Evolutionary conservation across 805 yeast species (phyloP).

Genomic region (Cyberlindnera mrakii): DNA sequence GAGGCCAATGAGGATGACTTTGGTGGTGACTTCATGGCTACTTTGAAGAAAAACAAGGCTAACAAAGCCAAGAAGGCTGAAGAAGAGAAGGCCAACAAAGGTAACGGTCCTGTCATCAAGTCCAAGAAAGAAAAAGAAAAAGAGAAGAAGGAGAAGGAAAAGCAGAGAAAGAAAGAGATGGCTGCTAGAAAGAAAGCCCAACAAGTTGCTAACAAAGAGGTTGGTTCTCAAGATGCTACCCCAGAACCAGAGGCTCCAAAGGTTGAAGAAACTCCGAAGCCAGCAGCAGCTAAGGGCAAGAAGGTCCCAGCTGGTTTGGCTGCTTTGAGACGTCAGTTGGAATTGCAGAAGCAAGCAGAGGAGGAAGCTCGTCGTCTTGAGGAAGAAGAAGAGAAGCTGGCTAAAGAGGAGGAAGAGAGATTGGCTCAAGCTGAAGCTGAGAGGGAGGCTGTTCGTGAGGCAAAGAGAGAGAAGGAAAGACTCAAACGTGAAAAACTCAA

Average conservation of each 20-base stretch:
- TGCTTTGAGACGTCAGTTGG: conserved; percentile 84
- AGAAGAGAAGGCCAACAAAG: conserved; percentile 39
- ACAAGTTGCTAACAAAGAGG: conserved; percentile 12
- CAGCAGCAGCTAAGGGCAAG: conserved; percentile 46
- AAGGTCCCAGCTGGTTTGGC: conserved; percentile 89
- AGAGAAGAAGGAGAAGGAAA: conserved; percentile 90
- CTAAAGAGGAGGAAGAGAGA: conserved; percentile 44
- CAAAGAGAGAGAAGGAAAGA: conserved; percentile 83
- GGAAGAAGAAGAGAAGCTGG: conserved; percentile 63
- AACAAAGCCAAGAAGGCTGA: conserved; percentile 66
- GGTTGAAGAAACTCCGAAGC: conserved; percentile 26
- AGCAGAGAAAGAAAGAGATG: conserved; percentile 83
- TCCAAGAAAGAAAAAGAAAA: conserved; percentile 92
- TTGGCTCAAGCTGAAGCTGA: conserved; percentile 36
- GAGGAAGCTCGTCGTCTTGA: conserved; percentile 70
- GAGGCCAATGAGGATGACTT: conserved; percentile 35
- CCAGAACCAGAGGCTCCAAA: conserved; percentile 20
- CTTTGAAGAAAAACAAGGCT: conserved; percentile 72
- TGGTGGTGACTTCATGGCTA: conserved; percentile 72
- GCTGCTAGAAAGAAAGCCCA: conserved; percentile 72
- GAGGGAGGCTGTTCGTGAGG: conserved; percentile 49
- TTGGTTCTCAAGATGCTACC: conserved; percentile 16
- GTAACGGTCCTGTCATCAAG: conserved; percentile 65
- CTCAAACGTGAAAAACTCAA: conserved; percentile 84
- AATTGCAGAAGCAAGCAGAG: conserved; percentile 79